Evolutionary conservation across 129 eudicot species (phyloP), one percentile per base, ranked within the genome.

Genomic region (Heracleum sosnowskyi): DNA sequence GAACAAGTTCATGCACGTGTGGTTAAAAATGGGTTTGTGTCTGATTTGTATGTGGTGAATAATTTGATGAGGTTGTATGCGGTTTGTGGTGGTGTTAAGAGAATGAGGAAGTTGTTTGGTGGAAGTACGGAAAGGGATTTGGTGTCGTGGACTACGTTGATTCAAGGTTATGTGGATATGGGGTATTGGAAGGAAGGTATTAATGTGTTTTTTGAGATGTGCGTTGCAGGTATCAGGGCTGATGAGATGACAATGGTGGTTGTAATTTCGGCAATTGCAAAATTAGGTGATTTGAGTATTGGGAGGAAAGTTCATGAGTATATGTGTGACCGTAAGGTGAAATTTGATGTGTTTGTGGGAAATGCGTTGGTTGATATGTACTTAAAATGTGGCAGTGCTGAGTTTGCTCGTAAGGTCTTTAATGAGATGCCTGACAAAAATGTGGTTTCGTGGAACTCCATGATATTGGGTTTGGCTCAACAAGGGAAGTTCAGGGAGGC

Each of bases 381-480:
- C 79, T 76, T 83, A 28, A 88, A 85, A 83, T 83, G 92, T 35
- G 88, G 88, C 26, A 82, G 78, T 69, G 47, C 83, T 60, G 78
- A 75, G 82, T 69, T 79, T 81, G 86, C 86, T 33, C 41, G 36
- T 24, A 45, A 72, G 41, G 71, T 88, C n/a, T 88, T 88, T 36
- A 62, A 86, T 55, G 74, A 82, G 63, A 86, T 88, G 87, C 88
- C 83, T 0, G 78, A 79, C 41, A 86, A 77, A 77, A 86, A 86
- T 80, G 88, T 88, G 26, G 83, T 86, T 82, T 81, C 88, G 41
- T 88, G 89, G 92, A 88, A 86, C 79, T 73, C 87, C 10, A 85
- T 88, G 83, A 88, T 86, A 73, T 41, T 45, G 41, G 87, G 89
- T 47, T 45, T 83, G 69, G 76, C 86, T n/a, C 86, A 83, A 42